Percentiles rank a stretch among this genome's conserved stretches.
Evolutionary conservation across 2,329 filamentous ascomycete species (phyloP).

Genomic region (Trichoderma oligosporum): DNA sequence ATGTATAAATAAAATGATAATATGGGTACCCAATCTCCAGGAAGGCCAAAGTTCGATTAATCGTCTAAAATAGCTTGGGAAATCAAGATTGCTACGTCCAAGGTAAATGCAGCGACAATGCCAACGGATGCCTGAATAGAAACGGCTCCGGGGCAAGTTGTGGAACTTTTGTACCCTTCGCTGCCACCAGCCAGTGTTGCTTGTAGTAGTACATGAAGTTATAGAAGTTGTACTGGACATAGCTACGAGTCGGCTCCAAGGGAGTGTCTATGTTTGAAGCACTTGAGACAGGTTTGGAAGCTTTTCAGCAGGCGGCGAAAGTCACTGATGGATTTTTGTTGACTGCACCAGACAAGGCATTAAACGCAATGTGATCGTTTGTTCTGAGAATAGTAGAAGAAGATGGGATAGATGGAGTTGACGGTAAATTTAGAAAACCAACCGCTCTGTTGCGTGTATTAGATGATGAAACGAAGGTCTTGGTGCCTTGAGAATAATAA

Average conservation of each 20-base stretch:
- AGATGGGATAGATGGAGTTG: constrained; percentile 25
- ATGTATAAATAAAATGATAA: neutral
- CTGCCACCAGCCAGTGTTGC: neutral
- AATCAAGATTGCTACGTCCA: constrained; percentile 17
- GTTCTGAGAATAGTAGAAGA: constrained; percentile 26
- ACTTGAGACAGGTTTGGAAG: neutral
- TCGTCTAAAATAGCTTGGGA: neutral
- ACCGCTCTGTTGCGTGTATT: constrained; percentile 4
- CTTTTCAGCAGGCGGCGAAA: constrained; percentile 17
- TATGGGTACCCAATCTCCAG: neutral
- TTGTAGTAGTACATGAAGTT: neutral
- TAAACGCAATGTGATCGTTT: constrained; percentile 23
- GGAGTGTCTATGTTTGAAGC: neutral
- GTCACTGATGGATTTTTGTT: constrained; percentile 22
- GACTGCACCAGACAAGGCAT: constrained; percentile 27
- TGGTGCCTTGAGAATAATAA: neutral
- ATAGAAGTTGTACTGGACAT: neutral
- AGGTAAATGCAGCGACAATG: constrained; percentile 2
- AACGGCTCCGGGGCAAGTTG: constrained; percentile 7
- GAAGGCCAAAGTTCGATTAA: neutral
- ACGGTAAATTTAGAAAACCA: constrained; percentile 26
- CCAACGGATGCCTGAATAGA: constrained; percentile 9
- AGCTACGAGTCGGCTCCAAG: neutral
- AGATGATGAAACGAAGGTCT: neutral
- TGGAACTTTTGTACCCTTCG: neutral